phyloP scores from a whole-genome alignment of 139 green algal species.

The Pleodorina starrii region DNA sequence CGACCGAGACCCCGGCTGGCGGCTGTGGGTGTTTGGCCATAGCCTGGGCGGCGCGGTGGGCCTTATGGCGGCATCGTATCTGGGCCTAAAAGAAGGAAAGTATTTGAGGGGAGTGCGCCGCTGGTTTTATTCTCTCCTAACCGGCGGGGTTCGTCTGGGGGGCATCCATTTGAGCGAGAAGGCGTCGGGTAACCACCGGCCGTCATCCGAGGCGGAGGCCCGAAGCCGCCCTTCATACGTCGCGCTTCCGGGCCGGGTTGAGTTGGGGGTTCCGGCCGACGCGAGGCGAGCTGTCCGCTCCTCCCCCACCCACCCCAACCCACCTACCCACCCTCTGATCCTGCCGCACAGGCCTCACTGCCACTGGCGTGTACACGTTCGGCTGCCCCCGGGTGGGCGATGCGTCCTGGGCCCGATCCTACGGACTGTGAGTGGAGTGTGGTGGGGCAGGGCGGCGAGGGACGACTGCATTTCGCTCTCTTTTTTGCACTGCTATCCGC shows the following conservation, averaged over 20 bases:
- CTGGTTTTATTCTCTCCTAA: too few species aligned
- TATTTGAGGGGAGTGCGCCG: neutral
- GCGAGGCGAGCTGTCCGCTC: neutral
- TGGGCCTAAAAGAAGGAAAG: neutral
- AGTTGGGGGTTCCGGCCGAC: too few species aligned
- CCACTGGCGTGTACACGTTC: slow-evolving; percentile 15
- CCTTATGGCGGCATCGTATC: slow-evolving; percentile 28
- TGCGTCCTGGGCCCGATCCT: neutral
- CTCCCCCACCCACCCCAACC: neutral
- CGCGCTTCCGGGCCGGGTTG: too few species aligned
- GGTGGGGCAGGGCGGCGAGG: too few species aligned
- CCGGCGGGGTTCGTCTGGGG: too few species aligned
- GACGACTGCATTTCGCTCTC: too few species aligned
- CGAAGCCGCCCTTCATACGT: too few species aligned
- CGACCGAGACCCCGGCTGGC: neutral
- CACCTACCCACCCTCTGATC: neutral
- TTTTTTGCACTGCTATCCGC: too few species aligned
- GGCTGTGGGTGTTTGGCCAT: slow-evolving; percentile 44
- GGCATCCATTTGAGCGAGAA: too few species aligned
- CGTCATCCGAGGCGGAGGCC: too few species aligned
- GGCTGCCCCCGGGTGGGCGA: slow-evolving; percentile 33
- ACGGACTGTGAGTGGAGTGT: slow-evolving; percentile 37
- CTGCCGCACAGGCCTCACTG: neutral
- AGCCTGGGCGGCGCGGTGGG: slow-evolving; percentile 32
- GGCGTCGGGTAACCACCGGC: too few species aligned